A percentile compares a stretch with the other conserved stretches of the same genome.
phyloP scores from a whole-genome alignment of 176 grass and related monocot species.

The Secale cereale region DNA sequence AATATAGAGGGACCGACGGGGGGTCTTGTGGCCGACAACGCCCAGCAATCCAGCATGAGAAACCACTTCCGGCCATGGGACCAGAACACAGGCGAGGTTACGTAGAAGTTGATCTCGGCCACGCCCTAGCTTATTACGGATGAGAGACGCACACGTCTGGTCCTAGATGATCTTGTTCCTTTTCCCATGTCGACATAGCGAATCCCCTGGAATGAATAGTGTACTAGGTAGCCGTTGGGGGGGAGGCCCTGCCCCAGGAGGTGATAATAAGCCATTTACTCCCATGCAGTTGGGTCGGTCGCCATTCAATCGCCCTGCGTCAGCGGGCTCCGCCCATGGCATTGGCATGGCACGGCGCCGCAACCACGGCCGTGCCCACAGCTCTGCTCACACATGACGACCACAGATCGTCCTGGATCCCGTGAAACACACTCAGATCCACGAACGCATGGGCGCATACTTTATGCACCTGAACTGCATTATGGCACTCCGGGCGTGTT shows the following conservation, averaged over 20 bases:
- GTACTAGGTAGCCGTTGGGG: constrained; percentile 12
- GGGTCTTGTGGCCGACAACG: too few species aligned
- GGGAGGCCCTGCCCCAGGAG: neutral
- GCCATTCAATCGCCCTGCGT: constrained; percentile 19
- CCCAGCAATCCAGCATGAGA: too few species aligned
- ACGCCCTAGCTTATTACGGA: neutral
- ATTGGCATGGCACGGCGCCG: neutral
- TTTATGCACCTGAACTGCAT: too few species aligned
- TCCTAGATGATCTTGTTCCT: neutral
- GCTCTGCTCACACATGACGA: constrained; percentile 1
- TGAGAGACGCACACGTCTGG: neutral
- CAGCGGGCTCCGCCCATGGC: constrained; percentile 11
- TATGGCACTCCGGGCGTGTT: too few species aligned
- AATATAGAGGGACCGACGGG: too few species aligned
- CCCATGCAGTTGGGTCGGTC: neutral
- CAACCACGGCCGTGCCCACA: neutral
- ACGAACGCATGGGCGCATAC: too few species aligned
- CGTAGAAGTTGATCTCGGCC: neutral
- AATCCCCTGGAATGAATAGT: neutral
- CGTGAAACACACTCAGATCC: neutral
- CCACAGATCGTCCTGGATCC: neutral
- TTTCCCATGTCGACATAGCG: neutral
- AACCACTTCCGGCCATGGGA: neutral
- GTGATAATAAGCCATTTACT: constrained; percentile 22
- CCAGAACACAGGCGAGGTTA: neutral